Base-by-base conservation (phyloP, 345 rosid species). In the Citrus glauca region DNA sequence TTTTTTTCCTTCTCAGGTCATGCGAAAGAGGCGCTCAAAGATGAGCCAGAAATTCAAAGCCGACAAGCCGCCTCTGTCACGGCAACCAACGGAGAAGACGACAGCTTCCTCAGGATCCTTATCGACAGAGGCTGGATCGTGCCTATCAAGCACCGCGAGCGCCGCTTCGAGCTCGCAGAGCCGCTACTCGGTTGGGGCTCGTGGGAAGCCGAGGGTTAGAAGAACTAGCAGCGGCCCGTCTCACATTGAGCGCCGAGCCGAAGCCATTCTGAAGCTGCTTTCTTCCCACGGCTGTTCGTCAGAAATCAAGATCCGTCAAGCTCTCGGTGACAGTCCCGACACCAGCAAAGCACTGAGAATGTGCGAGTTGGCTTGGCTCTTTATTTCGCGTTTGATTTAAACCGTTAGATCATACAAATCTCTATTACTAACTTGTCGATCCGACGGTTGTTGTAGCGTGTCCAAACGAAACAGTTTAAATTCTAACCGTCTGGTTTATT, bases 331-430 rank as follows among this genome's bases (percentile, higher is more conserved):
- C 79, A 93, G 96, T 63, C 97, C 99, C 6, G 97, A 93, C 80
- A 95, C 98, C n/a, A 95, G 99, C 88, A 95, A 93, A 85, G 98
- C 99, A 75, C 97, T 93, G 72, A 88, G 98, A 86, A 90, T 90
- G 98, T 93, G 83, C 73, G 71, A 42, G 50, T 42, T 11, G 50
- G 16, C 1, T 59, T 62, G 22, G 37, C 38, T 9, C 17, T 30
- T 28, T 11, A 16, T 1, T 45, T n/a, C 66, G 17, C 30, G 22
- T 48, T 9, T 42, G 9, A 38, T 73, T 72, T 45, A 7, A 45
- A 56, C 75, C 67, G 45, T 50, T 62, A 19, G 50, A 37, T 55
- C 2, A 8, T 66, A 40, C 24, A 61, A 28, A 56, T 33, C n/a
- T 32, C 19, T 1, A 1, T 17, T 24, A 11, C 11, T 1, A 13